Conservation (phyloP, 1,284 basidiomycete species). For the Trichosporon sp. region DNA sequence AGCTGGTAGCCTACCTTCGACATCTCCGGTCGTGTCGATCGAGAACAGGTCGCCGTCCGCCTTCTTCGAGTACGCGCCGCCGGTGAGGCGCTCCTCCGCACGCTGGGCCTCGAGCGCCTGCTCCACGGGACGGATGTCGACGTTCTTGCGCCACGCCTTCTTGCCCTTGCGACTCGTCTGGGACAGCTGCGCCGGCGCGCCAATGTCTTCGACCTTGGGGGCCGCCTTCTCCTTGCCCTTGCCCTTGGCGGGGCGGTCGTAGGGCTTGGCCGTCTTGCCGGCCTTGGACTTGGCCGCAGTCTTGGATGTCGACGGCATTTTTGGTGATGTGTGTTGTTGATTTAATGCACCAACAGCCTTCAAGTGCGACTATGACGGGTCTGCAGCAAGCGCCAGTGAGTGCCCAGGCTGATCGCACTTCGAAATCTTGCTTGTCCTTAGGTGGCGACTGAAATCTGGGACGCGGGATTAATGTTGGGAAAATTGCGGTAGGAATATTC, state of each 20-base stretch:
- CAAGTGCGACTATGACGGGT: neutral
- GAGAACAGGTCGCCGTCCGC: slow-evolving; percentile 70
- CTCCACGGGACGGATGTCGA: slow-evolving; percentile 76
- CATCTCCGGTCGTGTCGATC: slow-evolving; percentile 77
- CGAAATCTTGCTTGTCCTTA: neutral
- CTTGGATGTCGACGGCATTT: slow-evolving; percentile 7
- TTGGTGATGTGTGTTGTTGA: slow-evolving; percentile 11
- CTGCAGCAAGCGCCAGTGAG: neutral
- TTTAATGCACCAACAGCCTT: neutral
- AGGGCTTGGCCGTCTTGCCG: slow-evolving; percentile 25
- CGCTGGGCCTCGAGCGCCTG: slow-evolving; percentile 70
- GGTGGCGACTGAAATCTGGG: slow-evolving; percentile 16
- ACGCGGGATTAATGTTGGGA: slow-evolving; percentile 5
- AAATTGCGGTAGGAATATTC: slow-evolving; percentile 1
- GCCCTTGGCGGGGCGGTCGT: slow-evolving; percentile 31
- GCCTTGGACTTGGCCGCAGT: slow-evolving; percentile 7
- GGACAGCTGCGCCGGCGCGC: slow-evolving; percentile 68
- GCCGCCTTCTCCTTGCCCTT: slow-evolving; percentile 30
- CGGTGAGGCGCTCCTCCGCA: slow-evolving; percentile 73
- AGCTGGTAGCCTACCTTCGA: slow-evolving; percentile 62
- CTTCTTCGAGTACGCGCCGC: slow-evolving; percentile 59
- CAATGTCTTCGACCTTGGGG: slow-evolving; percentile 38
- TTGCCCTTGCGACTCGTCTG: slow-evolving; percentile 86
- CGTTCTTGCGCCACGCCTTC: slow-evolving; percentile 88
- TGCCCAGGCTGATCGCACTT: neutral